Evolutionary conservation across 768 basidiomycete genomes (phyloP).

Genomic region (Epithele typhae): DNA sequence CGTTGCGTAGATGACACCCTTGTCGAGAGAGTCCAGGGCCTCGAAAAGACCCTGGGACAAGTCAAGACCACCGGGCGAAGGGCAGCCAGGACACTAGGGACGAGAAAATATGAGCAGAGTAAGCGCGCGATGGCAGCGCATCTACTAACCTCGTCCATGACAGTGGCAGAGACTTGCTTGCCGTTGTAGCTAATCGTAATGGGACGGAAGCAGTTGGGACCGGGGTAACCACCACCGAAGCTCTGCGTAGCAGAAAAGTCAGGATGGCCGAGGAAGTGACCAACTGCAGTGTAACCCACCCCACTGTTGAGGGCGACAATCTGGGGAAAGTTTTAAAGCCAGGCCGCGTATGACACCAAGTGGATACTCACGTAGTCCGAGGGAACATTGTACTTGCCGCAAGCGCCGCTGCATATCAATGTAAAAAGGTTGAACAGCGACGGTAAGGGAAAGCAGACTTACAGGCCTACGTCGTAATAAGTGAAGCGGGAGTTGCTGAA

Average conservation of each 20-base stretch:
- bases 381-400: slow-evolving; percentile 27
- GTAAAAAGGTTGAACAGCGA: background rate
- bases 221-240: slow-evolving; percentile 59
- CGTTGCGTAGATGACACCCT: slow-evolving; percentile 54
- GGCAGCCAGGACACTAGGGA: slow-evolving; percentile 63
- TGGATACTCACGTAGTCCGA: slow-evolving; percentile 28
- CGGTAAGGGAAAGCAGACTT: slow-evolving; percentile 6
- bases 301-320: slow-evolving; percentile 34
- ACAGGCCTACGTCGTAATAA: slow-evolving; percentile 35
- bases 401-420: slow-evolving; percentile 24
- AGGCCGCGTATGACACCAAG: too few species aligned
- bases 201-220: slow-evolving; percentile 54
- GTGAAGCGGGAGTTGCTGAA: too few species aligned
- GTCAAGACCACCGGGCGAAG: slow-evolving; percentile 56
- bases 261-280: background rate
- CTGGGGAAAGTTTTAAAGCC: slow-evolving; percentile 11
- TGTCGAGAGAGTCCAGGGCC: slow-evolving; percentile 44
- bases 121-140: too few species aligned
- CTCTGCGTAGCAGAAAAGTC: slow-evolving; percentile 28
- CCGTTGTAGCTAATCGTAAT: slow-evolving; percentile 63
- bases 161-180: slow-evolving; percentile 49
- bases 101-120: background rate
- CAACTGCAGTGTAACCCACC: slow-evolving; percentile 23
- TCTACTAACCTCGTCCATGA: slow-evolving; percentile 57
- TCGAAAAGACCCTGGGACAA: slow-evolving; percentile 62